Base-by-base conservation (phyloP, 805 yeast genomes). In the Metschnikowia henanensis region DNA sequence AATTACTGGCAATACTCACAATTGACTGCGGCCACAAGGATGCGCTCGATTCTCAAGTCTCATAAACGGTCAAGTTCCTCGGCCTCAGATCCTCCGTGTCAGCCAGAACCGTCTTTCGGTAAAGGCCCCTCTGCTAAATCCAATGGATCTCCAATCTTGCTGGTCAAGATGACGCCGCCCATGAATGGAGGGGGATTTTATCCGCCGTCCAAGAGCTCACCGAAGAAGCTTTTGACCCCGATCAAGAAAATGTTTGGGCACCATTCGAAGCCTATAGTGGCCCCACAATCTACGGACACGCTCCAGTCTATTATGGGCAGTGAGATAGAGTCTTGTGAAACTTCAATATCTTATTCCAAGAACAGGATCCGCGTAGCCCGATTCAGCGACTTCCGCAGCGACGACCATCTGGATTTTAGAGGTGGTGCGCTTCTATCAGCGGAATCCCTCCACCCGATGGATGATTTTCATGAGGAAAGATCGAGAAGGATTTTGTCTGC, bases 211-310 rank as follows among this genome's bases (percentile, higher is more conserved):
- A 33, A 42, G 32, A 48, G 50, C 41, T 62, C 72, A 6, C 73
- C 73, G 21, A 67, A 68, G 49, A 68, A 68, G 50, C 53, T 68
- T 25, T 52, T 68, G 25, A 61, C 68, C 1, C 73, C 73, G 2
- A 67, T 68, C 15, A 61, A 59, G 47, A 65, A 66, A 45, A 41
- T 68, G 65, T 51, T 55, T 51, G 45, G 55, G 34, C 51, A 53
- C 43, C 57, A 53, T 37, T 22, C 50, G 13, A 59, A 48, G 35
- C 32, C 49, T 13, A 22, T 39, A 5, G 39, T 17, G n/a, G 32
- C 22, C 3, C 38, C 50, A 23, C 28, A 37, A 6, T 41, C 48
- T n/a, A 37, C 43, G 3, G 55, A 53, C 34, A 20, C 39, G 8
- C 48, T 53, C n/a, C 42, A 50, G 15, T 39, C 39, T 13, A 48